Evolutionary conservation across 495 filamentous ascomycete genomes (phyloP), one percentile per base, ranked within the genome.

Genomic region (Geoglossum glabrum): DNA sequence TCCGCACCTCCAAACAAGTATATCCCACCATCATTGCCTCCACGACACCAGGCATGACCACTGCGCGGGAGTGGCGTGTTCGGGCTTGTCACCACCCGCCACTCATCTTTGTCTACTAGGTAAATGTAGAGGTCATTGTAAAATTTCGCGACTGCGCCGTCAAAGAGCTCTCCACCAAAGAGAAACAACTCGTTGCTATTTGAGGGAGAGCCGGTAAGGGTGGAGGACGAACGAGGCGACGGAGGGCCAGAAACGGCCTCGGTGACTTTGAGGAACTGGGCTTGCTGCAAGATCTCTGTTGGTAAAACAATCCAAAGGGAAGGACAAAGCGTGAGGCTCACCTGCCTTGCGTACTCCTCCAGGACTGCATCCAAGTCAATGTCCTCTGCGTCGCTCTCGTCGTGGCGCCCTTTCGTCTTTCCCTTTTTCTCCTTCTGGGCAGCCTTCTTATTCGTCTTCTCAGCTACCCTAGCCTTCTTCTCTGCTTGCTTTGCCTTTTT

Each of bases 301-400:
- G 17, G 13, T 40, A 38, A 3, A 15, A 28, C 5, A 38, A 23
- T 26, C 25, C 25, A 11, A 23, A 10, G 6, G 3, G 54, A 56
- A 15, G 2, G 3, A 10, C 6, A 47, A 52, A 11, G 7, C 23
- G 11, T 4, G 31, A 34, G 36, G 17, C 56, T 49, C 58, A 67
- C 65, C 63, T 76, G 66, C 57, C 68, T 66, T 57, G 77, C 79
- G 66, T 95, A 97, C 70, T 92, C 87, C 19, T 87, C 89, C 13
- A 97, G 81, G n/a, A 98, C 87, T n/a, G 83, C 80, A 68, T 98
- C 92, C 45, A 98, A 73, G 70, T 98, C 92, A n/a, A 90, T 80
- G 62, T 95, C 88, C 71, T 95, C 88, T 38, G 73, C 85, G 65
- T 92, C 85, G 66, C 84, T 88, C 64, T 87, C 86, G 26, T 79